Base-by-base conservation (phyloP, 768 basidiomycete species). In the Tulasnella sp. region DNA sequence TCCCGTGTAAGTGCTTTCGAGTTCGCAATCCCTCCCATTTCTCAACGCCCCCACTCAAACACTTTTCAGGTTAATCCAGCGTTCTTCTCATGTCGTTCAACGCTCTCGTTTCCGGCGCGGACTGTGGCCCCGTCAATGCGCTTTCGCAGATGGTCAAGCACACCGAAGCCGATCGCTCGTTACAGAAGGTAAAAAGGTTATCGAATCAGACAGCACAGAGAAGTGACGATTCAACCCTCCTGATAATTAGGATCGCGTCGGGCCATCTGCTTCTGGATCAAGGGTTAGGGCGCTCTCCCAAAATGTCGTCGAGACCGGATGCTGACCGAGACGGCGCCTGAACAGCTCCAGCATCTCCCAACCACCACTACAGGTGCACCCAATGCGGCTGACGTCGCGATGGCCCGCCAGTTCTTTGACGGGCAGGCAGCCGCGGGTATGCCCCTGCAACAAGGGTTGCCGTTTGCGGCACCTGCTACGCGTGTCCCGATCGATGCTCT, bases 71-170 rank as follows among this genome's bases (percentile, higher is more conserved):
- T 36, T 27, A 27, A 31, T 14, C 27, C 27, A n/a, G 36, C 42
- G 38, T 18, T 27, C 5, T 21, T 74, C 16, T 38, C 21, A 81
- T 82, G 79, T 78, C 82, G 5, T 80, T 83, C 77, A 78, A 81
- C 38, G 62, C 82, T 79, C 87, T 96, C 56, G 90, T 96, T 80
- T 95, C 94, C 80, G 96, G 95, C 79, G 89, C 95, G 68, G 97
- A 98, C 86, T 98, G 96, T 85, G 93, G 92, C 18, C 89, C 91
- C 27, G 87, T 92, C 74, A 98, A 98, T 84, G 96, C 97, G 2
- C 87, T 99, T 36, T 91, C 94, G 2, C 93, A 95, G 82, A 92
- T 98, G 36, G 88, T 96, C 76, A 97, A 98, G 84, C 93, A 97
- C 83, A 91, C 94, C 12, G 94, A 96, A 79, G 91, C 91, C 1